Percentiles rank a stretch among this genome's conserved stretches.
Conservation (phyloP, 2,329 filamentous ascomycete genomes). For the Macroventuria anomochaeta region DNA sequence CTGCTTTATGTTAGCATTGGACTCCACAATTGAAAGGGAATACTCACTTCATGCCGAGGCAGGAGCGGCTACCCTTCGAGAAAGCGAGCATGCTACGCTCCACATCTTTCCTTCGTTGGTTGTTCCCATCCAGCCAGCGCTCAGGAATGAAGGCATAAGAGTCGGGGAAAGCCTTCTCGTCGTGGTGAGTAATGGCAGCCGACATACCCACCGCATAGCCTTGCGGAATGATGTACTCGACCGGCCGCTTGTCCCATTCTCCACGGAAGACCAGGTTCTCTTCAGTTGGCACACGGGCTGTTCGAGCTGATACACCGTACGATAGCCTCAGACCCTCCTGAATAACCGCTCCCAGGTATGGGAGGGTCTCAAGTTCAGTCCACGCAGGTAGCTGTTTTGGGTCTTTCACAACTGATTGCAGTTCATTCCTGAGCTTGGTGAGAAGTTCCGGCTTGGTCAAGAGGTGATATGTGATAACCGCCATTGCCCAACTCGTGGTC, state of each 20-base stretch:
- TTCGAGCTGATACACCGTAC: conserved; percentile 36
- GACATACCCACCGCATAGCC: conserved; percentile 39
- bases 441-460: conserved; percentile 33
- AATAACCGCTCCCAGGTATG: conserved; percentile 43
- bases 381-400: conserved; percentile 24
- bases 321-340: conserved; percentile 41
- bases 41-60: conserved; percentile 46
- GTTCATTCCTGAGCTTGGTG: conserved; percentile 32
- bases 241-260: conserved; percentile 32
- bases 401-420: conserved; percentile 27
- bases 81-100: conserved; percentile 41
- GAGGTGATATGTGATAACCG: conserved; percentile 39
- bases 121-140: conserved; percentile 39
- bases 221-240: conserved; percentile 30
- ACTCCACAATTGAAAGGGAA: not conserved
- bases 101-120: conserved; percentile 30
- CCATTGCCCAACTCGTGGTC: conserved; percentile 40
- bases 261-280: conserved; percentile 33
- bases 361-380: conserved; percentile 34
- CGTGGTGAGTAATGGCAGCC: conserved; percentile 32
- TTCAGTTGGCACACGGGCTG: conserved; percentile 32
- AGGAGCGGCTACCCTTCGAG: conserved; percentile 40
- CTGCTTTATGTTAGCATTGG: conserved; percentile 17
- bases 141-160: conserved; percentile 38
- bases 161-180: conserved; percentile 34